Percentiles rank a stretch among this genome's conserved stretches.
These are phyloP conservation scores for Bipolaris cookei DNA, from an alignment of 2,329 filamentous ascomycete genomes.

Conservation along the genomic window DNA sequence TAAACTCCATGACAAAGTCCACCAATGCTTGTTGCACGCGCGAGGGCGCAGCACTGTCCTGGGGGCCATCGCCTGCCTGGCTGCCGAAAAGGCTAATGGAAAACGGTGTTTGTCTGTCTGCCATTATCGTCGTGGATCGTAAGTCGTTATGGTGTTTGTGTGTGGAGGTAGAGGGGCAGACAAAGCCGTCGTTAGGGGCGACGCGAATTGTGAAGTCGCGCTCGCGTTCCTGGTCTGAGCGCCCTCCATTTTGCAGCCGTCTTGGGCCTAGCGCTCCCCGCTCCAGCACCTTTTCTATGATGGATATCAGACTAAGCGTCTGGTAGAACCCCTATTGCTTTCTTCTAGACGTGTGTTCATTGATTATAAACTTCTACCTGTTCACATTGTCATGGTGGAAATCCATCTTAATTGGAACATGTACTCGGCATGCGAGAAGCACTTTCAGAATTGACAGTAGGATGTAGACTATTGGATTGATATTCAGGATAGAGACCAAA, in stretches of 20 bases:
- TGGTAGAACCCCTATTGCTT: no score
- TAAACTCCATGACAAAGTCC: constrained; percentile 91
- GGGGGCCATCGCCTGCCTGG: constrained; percentile 42
- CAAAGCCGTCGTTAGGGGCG: constrained; percentile 24
- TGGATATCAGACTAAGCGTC: no score
- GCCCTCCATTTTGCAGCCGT: constrained; percentile 17
- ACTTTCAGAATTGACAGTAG: no score
- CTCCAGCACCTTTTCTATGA: background rate
- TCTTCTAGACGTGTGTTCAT: no score
- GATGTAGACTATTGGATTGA: no score
- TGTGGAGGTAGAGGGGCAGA: constrained; percentile 24
- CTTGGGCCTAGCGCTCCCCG: constrained; percentile 11
- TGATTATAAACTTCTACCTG: no score
- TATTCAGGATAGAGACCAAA: no score
- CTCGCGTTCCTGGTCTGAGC: constrained; percentile 26
- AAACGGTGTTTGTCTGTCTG: constrained; percentile 84
- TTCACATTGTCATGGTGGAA: no score
- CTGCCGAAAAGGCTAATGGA: constrained; percentile 77
- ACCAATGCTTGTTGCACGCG: constrained; percentile 77
- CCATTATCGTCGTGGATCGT: constrained; percentile 32
- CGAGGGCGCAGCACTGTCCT: constrained; percentile 42
- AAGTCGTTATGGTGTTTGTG: constrained; percentile 20
- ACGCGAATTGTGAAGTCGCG: constrained; percentile 24
- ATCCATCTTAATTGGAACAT: no score
- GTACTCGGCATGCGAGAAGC: no score